Base-by-base conservation (phyloP, 176 grass and related monocot genomes). In the Raddia guianensis region DNA sequence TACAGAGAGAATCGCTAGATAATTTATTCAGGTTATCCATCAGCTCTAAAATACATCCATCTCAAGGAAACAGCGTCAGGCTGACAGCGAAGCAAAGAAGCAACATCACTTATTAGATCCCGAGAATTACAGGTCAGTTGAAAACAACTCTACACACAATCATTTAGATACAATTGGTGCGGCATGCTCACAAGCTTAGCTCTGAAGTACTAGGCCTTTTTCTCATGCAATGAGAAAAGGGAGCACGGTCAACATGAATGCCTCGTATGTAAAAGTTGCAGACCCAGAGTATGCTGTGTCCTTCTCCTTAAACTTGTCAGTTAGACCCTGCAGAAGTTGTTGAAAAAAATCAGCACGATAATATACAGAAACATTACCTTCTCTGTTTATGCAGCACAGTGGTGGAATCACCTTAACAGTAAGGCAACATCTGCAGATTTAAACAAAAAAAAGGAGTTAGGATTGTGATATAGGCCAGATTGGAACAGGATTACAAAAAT, bases 251-350 rank as follows among this genome's bases (percentile, higher is more conserved):
- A 92, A 69, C 95, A 98, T 94, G 86, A 98, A 94, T 1, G 95
- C 67, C 83, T 98, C 92, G 3, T 98, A 98, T 12, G 83, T 90
- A 19, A 98, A 98, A 80, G 87, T 92, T 2, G 95, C 90, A 59
- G 90, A 98, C 0, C 95, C 95, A 3, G 95, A 87, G 65, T 66
- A 92, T 0, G 52, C 50, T 21, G 77, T 89, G 51, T 94, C 95
- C 58, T 94, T 97, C 49, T 97, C 94, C 83, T 97, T 97, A 74
- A 97, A 97, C 77, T 95, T 98, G 69, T 98, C 95, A 2, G 92
- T 98, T 84, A 98, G 91, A 16, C 95, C 95, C 95, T 98, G 90
- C 49, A 46, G 76, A 40, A 69, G 35, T 76, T 45, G 57, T 73
- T 15, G 15, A 63, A 71, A 77, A 15, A 80, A 70, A 62, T 63